Conservation (phyloP, 768 basidiomycete genomes). For the Tephrocybe sp. region DNA sequence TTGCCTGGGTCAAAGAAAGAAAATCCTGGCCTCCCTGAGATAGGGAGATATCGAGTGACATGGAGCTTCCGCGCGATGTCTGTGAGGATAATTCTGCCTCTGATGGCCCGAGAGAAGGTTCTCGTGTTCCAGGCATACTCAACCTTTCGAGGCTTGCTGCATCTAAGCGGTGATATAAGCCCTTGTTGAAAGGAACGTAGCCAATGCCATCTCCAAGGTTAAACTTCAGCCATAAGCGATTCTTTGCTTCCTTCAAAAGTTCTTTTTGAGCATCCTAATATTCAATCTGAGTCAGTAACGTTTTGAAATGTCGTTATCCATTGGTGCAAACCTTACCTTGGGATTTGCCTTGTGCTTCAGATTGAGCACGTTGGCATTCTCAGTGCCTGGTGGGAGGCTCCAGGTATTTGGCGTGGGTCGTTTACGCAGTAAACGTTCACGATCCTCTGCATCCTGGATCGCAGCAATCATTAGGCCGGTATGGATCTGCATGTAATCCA, state of each 20-base stretch:
- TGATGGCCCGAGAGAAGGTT: not conserved
- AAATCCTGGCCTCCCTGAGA: too few species aligned
- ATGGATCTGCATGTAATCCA: not conserved
- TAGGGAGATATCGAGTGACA: too few species aligned
- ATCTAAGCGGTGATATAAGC: not conserved
- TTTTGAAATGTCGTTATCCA: not conserved
- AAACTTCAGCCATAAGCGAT: not conserved
- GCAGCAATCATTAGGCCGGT: not conserved
- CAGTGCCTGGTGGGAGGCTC: not conserved
- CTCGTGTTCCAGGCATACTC: not conserved
- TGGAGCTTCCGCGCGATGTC: too few species aligned
- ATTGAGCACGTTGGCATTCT: not conserved
- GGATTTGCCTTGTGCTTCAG: not conserved
- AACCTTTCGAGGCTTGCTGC: not conserved
- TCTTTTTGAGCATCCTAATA: not conserved
- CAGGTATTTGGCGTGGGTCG: not conserved
- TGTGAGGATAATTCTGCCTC: too few species aligned
- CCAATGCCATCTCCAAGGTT: not conserved
- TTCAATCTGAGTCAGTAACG: not conserved
- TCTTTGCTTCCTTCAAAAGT: not conserved
- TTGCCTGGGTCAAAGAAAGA: too few species aligned
- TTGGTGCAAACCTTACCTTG: too few species aligned
- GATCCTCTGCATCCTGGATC: constrained; percentile 1
- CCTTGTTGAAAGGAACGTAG: not conserved
- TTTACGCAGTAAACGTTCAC: not conserved